Evolutionary conservation across 2,329 filamentous ascomycete genomes (phyloP).

Genomic region (Pseudonectria buxi): DNA sequence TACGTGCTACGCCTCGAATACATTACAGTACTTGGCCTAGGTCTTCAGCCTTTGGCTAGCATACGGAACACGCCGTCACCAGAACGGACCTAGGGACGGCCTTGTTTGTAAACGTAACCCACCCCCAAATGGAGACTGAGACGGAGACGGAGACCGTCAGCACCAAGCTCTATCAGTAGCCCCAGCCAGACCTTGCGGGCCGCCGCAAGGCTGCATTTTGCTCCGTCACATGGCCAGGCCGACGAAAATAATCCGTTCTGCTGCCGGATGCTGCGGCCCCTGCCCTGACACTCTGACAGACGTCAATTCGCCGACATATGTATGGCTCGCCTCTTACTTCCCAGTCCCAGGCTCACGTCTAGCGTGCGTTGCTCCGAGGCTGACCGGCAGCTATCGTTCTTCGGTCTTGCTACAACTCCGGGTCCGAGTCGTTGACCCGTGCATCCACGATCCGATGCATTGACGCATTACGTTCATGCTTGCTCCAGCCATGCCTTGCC

Average conservation of each 20-base stretch:
- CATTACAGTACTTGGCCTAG: too few species aligned
- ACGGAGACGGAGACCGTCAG: too few species aligned
- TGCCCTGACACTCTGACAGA: too few species aligned
- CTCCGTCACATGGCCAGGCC: constrained; percentile 18
- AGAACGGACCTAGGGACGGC: too few species aligned
- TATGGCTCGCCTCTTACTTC: constrained; percentile 12
- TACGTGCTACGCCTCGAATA: too few species aligned
- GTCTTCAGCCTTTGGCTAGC: too few species aligned
- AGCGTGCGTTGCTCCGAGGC: constrained; percentile 18
- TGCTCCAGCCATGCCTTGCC: too few species aligned
- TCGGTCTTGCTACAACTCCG: constrained; percentile 16
- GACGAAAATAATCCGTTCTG: constrained; percentile 24
- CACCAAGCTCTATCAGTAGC: constrained; percentile 1
- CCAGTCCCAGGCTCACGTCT: constrained; percentile 4
- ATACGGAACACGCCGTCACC: too few species aligned
- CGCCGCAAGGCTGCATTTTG: constrained; percentile 20
- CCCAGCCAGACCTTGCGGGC: constrained; percentile 10
- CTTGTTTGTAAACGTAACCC: too few species aligned
- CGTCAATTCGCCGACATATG: constrained; percentile 19
- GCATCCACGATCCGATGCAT: too few species aligned
- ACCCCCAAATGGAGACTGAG: too few species aligned
- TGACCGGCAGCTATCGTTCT: constrained; percentile 14
- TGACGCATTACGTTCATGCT: too few species aligned
- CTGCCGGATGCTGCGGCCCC: constrained; percentile 21
- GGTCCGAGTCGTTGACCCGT: constrained; percentile 2